phyloP scores from a whole-genome alignment of 345 rosid genomes.

The Theobroma cacao region DNA sequence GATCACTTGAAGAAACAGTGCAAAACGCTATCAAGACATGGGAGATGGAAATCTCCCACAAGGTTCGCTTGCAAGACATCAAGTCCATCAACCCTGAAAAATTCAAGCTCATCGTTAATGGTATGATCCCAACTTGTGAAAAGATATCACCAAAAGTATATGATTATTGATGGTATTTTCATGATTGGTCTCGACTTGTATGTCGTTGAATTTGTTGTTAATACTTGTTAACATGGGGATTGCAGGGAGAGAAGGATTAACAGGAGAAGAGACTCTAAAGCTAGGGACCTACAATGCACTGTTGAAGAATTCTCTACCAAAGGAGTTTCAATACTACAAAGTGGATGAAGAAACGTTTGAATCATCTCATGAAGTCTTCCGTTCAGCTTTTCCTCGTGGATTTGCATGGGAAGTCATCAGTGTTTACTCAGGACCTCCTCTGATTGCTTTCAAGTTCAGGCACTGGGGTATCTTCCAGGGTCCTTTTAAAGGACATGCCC shows the following conservation, averaged over 20 bases:
- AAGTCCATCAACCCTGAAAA: slow-evolving; percentile 67
- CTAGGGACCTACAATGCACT: slow-evolving; percentile 74
- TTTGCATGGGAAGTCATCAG: slow-evolving; percentile 74
- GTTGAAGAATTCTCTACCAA: slow-evolving; percentile 53
- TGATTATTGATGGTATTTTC: too few relatives aligned
- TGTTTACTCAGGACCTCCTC: slow-evolving; percentile 78
- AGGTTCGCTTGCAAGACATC: slow-evolving; percentile 62
- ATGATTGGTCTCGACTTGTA: too few relatives aligned
- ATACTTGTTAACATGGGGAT: background rate
- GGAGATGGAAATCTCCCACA: slow-evolving; percentile 89
- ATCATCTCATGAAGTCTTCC: slow-evolving; percentile 68
- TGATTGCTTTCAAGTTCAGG: slow-evolving; percentile 73
- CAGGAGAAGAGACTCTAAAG: slow-evolving; percentile 63
- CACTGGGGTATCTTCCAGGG: slow-evolving; percentile 92
- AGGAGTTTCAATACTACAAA: slow-evolving; percentile 56
- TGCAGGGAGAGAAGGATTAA: slow-evolving; percentile 66
- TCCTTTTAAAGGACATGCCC: slow-evolving; percentile 65
- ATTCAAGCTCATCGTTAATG: slow-evolving; percentile 74
- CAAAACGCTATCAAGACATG: slow-evolving; percentile 81
- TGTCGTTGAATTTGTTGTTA: background rate
- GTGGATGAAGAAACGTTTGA: slow-evolving; percentile 72
- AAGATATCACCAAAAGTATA: too few relatives aligned
- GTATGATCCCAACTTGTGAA: too few relatives aligned
- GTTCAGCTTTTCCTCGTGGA: slow-evolving; percentile 72
- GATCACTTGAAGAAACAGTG: slow-evolving; percentile 71